Evolutionary conservation across 2,329 filamentous ascomycete genomes (phyloP).

Genomic region (Hypomyces perniciosus): DNA sequence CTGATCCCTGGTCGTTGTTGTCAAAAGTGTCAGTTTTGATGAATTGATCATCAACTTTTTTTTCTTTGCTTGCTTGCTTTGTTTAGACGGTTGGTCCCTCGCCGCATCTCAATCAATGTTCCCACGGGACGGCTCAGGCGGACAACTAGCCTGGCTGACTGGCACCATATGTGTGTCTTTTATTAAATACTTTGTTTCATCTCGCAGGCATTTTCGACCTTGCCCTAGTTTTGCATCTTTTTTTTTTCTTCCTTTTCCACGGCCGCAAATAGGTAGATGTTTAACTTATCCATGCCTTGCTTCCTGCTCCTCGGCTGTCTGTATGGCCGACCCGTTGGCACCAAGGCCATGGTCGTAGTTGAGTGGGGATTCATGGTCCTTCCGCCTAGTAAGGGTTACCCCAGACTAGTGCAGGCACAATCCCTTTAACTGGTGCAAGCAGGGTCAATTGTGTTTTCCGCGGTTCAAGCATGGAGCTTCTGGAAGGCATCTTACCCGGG

Average conservation of each 20-base stretch:
- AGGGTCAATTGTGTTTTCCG: conserved; percentile 11
- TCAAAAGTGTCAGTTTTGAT: too few relatives aligned
- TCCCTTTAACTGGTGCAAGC: conserved; percentile 3
- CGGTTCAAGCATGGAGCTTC: conserved; percentile 14
- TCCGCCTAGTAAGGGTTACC: conserved; percentile 8
- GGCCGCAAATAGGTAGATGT: too few relatives aligned
- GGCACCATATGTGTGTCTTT: too few relatives aligned
- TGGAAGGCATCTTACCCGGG: conserved; percentile 14
- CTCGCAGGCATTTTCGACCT: too few relatives aligned
- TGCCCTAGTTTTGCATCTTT: too few relatives aligned
- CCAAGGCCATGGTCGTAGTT: conserved; percentile 2
- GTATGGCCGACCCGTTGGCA: conserved; percentile 10
- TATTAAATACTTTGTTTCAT: too few relatives aligned
- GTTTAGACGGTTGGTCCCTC: background rate
- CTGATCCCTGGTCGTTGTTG: too few relatives aligned
- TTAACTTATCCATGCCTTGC: too few relatives aligned
- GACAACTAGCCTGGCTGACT: background rate
- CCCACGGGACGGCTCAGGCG: background rate
- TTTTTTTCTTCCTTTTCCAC: too few relatives aligned
- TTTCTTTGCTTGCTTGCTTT: background rate
- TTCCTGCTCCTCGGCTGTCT: background rate
- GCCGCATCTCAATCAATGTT: background rate
- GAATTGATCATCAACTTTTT: too few relatives aligned
- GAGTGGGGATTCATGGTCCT: conserved; percentile 2
- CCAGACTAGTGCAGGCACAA: conserved; percentile 15